These are phyloP conservation scores for Novymonas esmeraldas DNA, from an alignment of 208 protist genomes.

Conservation along the genomic window DNA sequence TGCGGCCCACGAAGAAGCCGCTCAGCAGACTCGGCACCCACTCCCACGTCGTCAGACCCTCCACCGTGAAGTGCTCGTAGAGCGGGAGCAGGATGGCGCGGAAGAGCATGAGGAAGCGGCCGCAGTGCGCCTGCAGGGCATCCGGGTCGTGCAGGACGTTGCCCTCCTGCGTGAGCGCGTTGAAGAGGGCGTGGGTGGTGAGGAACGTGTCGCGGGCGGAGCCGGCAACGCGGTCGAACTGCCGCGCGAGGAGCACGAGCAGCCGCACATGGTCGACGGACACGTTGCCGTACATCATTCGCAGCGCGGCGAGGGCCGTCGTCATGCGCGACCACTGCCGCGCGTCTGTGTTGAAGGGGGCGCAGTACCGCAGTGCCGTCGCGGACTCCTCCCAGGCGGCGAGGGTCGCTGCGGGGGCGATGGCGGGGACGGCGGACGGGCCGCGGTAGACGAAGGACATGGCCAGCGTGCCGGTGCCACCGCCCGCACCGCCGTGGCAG, in stretches of 20 bases:
- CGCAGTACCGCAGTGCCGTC: constrained; percentile 28
- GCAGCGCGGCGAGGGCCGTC: constrained; percentile 51
- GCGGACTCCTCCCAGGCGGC: constrained; percentile 29
- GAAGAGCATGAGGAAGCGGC: constrained; percentile 82
- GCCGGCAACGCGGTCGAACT: constrained; percentile 55
- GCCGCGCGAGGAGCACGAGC: constrained; percentile 51
- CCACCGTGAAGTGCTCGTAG: constrained; percentile 79
- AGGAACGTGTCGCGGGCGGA: constrained; percentile 75
- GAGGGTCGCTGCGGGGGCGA: constrained; percentile 12
- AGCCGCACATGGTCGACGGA: constrained; percentile 59
- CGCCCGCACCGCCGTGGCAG: constrained; percentile 2
- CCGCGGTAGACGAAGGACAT: constrained; percentile 28
- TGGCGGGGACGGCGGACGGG: constrained; percentile 9
- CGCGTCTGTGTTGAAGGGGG: constrained; percentile 32
- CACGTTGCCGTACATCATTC: constrained; percentile 56
- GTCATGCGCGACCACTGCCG: constrained; percentile 47
- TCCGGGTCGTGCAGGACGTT: constrained; percentile 71
- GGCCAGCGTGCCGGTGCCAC: not conserved
- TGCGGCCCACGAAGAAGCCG: constrained; percentile 63
- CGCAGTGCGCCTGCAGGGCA: constrained; percentile 76
- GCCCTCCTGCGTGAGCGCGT: constrained; percentile 49
- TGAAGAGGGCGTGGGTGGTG: constrained; percentile 52
- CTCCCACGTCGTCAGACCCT: constrained; percentile 66
- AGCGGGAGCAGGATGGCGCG: constrained; percentile 60
- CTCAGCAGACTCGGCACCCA: constrained; percentile 79